Evolutionary conservation across 2,329 filamentous ascomycete genomes (phyloP).

Genomic region (Colletotrichum magnum): DNA sequence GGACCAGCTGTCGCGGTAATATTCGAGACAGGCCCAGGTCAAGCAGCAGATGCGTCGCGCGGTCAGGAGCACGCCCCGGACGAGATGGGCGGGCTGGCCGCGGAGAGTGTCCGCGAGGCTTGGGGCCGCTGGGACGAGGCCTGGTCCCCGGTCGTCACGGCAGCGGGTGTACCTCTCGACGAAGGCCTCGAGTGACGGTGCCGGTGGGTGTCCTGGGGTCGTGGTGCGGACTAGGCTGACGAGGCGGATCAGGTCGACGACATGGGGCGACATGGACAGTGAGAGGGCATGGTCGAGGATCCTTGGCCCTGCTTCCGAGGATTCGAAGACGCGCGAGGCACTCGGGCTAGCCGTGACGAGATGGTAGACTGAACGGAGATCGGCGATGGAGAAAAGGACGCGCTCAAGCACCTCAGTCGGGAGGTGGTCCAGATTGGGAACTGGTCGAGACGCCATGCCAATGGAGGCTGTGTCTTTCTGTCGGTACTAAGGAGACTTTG

Average conservation of each 20-base stretch:
- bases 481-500: too few species aligned
- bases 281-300: constrained; percentile 7
- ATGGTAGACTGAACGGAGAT: constrained; percentile 20
- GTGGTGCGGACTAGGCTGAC: constrained; percentile 17
- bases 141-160: neutral
- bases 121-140: neutral
- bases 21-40: constrained; percentile 12
- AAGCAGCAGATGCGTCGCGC: constrained; percentile 18
- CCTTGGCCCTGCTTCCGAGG: neutral
- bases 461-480: too few species aligned
- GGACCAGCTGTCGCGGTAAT: constrained; percentile 10
- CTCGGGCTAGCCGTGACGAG: constrained; percentile 7
- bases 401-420: constrained; percentile 13
- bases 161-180: neutral
- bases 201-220: neutral
- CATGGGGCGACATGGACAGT: neutral
- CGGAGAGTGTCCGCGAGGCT: neutral
- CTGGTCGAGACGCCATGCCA: too few species aligned
- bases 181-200: constrained; percentile 14
- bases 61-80: constrained; percentile 7
- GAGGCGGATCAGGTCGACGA: neutral
- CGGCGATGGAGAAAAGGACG: constrained; percentile 5
- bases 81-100: neutral
- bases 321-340: constrained; percentile 16
- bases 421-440: neutral